Conservation (phyloP, 2,329 filamentous ascomycete genomes). For the Ophiosphaerella narmari region DNA sequence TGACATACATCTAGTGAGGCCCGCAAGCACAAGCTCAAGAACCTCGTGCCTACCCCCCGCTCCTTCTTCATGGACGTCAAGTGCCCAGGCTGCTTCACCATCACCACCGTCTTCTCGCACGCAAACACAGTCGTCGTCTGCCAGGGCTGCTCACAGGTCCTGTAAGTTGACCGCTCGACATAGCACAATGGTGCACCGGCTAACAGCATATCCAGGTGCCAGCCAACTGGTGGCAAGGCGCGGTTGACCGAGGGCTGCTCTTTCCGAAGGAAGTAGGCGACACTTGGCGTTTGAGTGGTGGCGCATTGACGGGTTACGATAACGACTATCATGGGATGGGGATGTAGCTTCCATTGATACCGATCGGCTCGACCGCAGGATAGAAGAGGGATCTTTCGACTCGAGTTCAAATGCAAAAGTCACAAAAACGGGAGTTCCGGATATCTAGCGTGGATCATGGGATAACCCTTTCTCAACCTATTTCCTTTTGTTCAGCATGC, state of each 20-base stretch:
- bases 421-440: constrained; percentile 50
- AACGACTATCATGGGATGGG: constrained; percentile 45
- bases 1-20: constrained; percentile 66
- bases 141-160: constrained; percentile 96
- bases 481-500: constrained; percentile 47
- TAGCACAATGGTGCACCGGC: constrained; percentile 14
- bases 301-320: constrained; percentile 44
- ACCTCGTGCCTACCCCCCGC: constrained; percentile 91
- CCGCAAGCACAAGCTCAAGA: constrained; percentile 99
- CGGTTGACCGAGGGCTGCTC: constrained; percentile 99
- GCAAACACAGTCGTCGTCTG: constrained; percentile 99
- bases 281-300: constrained; percentile 29
- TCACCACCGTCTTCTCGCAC: constrained; percentile 99
- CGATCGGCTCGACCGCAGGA: constrained; percentile 49
- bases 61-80: constrained; percentile 99
- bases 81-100: constrained; percentile 99
- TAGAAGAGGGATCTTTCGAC: constrained; percentile 52
- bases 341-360: constrained; percentile 48
- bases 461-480: constrained; percentile 44
- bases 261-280: constrained; percentile 98
- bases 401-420: constrained; percentile 47
- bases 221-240: constrained; percentile 99
- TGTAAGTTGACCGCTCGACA: constrained; percentile 50
- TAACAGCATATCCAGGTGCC: constrained; percentile 63
- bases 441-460: constrained; percentile 51